A percentile compares a stretch with the other conserved stretches of the same genome.
phyloP scores from a whole-genome alignment of 495 filamentous ascomycete species.

The Neurospora tetraspora region DNA sequence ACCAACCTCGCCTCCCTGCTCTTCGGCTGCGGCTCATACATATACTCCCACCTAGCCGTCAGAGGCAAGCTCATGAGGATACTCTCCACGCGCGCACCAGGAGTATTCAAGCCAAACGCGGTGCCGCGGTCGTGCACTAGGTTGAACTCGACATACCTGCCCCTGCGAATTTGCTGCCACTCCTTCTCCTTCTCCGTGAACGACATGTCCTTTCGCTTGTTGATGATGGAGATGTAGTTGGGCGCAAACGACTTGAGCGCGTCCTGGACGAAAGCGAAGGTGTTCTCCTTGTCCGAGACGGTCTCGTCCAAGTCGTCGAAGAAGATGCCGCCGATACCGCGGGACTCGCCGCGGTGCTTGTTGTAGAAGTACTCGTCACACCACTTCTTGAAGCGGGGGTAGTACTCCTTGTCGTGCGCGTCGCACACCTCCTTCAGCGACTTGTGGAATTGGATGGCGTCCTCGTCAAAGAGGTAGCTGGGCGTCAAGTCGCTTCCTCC shows the following conservation, averaged over 20 bases:
- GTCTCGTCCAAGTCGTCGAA: slow-evolving; percentile 92
- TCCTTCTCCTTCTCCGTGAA: slow-evolving; percentile 77
- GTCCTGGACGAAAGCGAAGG: slow-evolving; percentile 85
- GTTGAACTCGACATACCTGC: slow-evolving; percentile 97
- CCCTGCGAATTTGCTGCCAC: slow-evolving; percentile 92
- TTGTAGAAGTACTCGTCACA: slow-evolving; percentile 96
- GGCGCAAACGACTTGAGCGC: slow-evolving; percentile 81
- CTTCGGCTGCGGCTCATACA: slow-evolving; percentile 71
- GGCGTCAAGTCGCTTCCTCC: slow-evolving; percentile 93
- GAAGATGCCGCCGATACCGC: slow-evolving; percentile 94
- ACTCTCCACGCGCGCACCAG: slow-evolving; percentile 84
- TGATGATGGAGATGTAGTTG: slow-evolving; percentile 81
- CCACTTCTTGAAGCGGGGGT: slow-evolving; percentile 94
- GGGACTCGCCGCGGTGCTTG: slow-evolving; percentile 79
- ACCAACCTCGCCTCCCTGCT: slow-evolving; percentile 67
- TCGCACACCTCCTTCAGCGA: slow-evolving; percentile 90
- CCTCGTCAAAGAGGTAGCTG: slow-evolving; percentile 89
- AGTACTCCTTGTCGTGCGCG: slow-evolving; percentile 85
- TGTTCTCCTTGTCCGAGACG: slow-evolving; percentile 69
- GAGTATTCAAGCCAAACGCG: slow-evolving; percentile 87
- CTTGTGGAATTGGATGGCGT: slow-evolving; percentile 92
- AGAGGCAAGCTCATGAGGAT: slow-evolving; percentile 95
- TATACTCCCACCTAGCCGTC: slow-evolving; percentile 91
- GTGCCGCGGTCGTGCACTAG: slow-evolving; percentile 95
- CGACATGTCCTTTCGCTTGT: slow-evolving; percentile 80